These are phyloP conservation scores for Kokia cookei DNA, from an alignment of 441 rosid genomes.

Conservation along the genomic window DNA sequence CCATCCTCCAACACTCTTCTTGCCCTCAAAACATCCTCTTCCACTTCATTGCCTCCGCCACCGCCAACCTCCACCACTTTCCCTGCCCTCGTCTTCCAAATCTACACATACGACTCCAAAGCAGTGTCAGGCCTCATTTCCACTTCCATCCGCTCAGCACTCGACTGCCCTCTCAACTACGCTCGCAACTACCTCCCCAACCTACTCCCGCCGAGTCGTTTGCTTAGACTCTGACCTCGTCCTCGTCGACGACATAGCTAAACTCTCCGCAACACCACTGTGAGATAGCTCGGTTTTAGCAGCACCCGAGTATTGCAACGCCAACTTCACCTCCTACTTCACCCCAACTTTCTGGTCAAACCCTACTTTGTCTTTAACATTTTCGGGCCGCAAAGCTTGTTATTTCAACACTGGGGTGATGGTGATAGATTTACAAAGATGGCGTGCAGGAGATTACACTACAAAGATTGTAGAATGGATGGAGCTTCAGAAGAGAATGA, in stretches of 20 bases:
- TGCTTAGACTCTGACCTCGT: slow-evolving; percentile 69
- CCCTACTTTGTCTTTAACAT: slow-evolving; percentile 47
- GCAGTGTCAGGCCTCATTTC: slow-evolving; percentile 56
- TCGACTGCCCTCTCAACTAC: slow-evolving; percentile 61
- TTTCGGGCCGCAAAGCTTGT: slow-evolving; percentile 45
- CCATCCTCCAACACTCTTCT: slow-evolving; percentile 58
- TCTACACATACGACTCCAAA: slow-evolving; percentile 35
- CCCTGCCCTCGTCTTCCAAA: slow-evolving; percentile 43
- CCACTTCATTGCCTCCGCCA: slow-evolving; percentile 44
- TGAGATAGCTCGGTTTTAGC: slow-evolving; percentile 33
- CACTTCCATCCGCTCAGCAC: slow-evolving; percentile 61
- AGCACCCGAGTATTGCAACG: slow-evolving; percentile 63
- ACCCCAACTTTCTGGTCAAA: slow-evolving; percentile 70
- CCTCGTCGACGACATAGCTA: slow-evolving; percentile 54
- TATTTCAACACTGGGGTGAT: slow-evolving; percentile 73
- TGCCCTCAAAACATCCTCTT: slow-evolving; percentile 55
- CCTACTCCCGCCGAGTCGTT: slow-evolving; percentile 42
- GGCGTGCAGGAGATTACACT: slow-evolving; percentile 53
- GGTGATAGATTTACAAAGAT: slow-evolving; percentile 49
- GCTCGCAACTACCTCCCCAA: slow-evolving; percentile 68
- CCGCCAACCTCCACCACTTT: slow-evolving; percentile 26
- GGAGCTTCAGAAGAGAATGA: slow-evolving; percentile 62
- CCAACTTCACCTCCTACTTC: slow-evolving; percentile 58
- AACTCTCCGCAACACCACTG: slow-evolving; percentile 40
- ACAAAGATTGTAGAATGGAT: slow-evolving; percentile 60